phyloP scores from a whole-genome alignment of 73 alveolate genomes.

The Uronychia binucleata region DNA sequence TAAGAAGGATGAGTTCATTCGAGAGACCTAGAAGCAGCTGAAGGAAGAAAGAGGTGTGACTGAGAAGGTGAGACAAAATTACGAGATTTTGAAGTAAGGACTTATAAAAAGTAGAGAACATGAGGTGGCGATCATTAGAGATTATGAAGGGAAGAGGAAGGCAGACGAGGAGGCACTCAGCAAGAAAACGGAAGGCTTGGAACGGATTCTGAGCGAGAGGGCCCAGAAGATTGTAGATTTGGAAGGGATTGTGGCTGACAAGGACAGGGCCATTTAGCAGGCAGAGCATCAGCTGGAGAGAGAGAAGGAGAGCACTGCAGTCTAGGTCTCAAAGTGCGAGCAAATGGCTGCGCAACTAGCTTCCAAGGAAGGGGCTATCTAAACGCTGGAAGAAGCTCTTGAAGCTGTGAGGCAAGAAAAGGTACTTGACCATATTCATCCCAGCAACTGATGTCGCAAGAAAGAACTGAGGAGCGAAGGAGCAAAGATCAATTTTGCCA shows the following conservation, averaged over 20 bases:
- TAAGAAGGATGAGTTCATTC: not conserved
- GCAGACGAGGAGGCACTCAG: not conserved
- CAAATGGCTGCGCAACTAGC: not conserved
- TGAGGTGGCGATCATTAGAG: not conserved
- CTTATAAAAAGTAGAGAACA: not conserved
- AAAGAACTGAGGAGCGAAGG: not conserved
- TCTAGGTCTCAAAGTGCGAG: not conserved
- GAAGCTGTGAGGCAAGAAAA: not conserved
- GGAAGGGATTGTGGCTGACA: not conserved
- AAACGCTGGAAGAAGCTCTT: not conserved
- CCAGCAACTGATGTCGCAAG: not conserved
- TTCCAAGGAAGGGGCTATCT: not conserved
- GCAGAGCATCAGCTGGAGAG: not conserved
- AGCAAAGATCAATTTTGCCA: not conserved
- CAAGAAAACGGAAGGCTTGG: not conserved
- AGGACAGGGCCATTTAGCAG: not conserved
- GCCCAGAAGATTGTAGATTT: not conserved
- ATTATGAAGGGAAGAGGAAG: not conserved
- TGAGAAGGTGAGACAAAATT: not conserved
- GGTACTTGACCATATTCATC: not conserved
- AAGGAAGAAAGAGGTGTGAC: not conserved
- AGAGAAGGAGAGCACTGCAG: not conserved
- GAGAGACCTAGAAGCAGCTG: not conserved
- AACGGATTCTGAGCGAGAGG: not conserved
- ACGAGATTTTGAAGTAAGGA: not conserved